phyloP scores from a whole-genome alignment of 2,329 filamentous ascomycete species.

The Coniochaeta hoffmannii region DNA sequence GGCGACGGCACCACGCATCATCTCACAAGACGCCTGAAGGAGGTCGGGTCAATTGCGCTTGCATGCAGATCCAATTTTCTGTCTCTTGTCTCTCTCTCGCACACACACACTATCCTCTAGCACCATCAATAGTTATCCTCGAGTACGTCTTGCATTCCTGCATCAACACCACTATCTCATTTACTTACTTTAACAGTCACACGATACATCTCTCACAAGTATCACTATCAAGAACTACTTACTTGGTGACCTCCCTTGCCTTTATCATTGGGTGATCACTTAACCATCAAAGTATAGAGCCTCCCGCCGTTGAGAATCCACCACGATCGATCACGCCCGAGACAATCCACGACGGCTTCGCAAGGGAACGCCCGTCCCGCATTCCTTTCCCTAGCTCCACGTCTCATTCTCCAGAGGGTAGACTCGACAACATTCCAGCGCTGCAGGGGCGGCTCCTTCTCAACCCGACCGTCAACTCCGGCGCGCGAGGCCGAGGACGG shows the following conservation, averaged over 20 bases:
- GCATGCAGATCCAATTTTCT: background rate
- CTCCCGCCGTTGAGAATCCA: background rate
- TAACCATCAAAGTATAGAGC: background rate
- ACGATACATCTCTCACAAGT: background rate
- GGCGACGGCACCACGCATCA: slow-evolving; percentile 7
- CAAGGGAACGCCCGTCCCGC: background rate
- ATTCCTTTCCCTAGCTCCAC: background rate
- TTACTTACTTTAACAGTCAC: background rate
- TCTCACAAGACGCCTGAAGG: background rate
- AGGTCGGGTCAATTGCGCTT: background rate
- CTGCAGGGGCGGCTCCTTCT: background rate
- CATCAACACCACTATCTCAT: background rate
- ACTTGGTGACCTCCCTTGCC: background rate
- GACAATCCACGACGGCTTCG: background rate
- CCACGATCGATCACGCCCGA: background rate
- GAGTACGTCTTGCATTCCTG: background rate
- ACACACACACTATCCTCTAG: background rate
- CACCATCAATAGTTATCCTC: background rate
- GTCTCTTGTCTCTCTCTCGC: background rate
- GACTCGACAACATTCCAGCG: background rate
- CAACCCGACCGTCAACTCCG: slow-evolving; percentile 16
- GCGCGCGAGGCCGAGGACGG: slow-evolving; percentile 15
- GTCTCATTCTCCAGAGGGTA: background rate
- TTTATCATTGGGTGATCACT: background rate
- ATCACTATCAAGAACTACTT: background rate